Evolutionary conservation across 164 flowering plant species (phyloP).

Genomic region (Vitis labrusca): DNA sequence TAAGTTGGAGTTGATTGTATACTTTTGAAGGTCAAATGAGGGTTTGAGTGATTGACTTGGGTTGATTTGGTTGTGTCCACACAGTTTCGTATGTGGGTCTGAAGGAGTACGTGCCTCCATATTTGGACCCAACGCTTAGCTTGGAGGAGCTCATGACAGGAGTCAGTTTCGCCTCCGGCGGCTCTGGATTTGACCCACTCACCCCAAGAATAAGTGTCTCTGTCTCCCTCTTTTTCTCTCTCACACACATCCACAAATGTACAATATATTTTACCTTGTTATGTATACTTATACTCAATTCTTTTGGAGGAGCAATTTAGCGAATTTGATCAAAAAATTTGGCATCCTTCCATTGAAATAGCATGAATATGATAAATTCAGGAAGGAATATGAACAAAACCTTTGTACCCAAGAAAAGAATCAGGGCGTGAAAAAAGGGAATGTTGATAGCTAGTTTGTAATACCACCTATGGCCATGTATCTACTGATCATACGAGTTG

Average conservation of each 20-base stretch:
- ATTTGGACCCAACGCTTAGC: conserved; percentile 57
- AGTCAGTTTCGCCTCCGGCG: conserved; percentile 85
- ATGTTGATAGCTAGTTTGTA: too few relatives aligned
- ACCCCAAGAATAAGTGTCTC: conserved; percentile 36
- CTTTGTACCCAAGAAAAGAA: too few relatives aligned
- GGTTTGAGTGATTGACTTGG: conserved; percentile 3
- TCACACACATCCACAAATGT: neutral
- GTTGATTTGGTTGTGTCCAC: neutral
- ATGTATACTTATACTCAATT: too few relatives aligned
- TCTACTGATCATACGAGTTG: too few relatives aligned
- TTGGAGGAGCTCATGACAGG: conserved; percentile 60
- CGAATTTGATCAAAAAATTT: too few relatives aligned
- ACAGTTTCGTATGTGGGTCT: conserved; percentile 63
- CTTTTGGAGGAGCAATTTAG: too few relatives aligned
- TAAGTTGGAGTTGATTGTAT: conserved; percentile 13
- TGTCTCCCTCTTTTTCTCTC: conserved; percentile 10
- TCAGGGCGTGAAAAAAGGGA: too few relatives aligned
- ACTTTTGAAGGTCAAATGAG: neutral
- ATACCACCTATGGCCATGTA: too few relatives aligned
- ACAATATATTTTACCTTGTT: too few relatives aligned
- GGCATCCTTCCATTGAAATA: too few relatives aligned
- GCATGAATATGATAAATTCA: too few relatives aligned
- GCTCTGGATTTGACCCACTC: conserved; percentile 65
- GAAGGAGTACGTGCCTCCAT: conserved; percentile 63
- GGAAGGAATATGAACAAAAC: too few relatives aligned